Evolutionary conservation across 148 eudicot species (phyloP), one percentile per base, ranked within the genome.

Genomic region (Cornus kousa): DNA sequence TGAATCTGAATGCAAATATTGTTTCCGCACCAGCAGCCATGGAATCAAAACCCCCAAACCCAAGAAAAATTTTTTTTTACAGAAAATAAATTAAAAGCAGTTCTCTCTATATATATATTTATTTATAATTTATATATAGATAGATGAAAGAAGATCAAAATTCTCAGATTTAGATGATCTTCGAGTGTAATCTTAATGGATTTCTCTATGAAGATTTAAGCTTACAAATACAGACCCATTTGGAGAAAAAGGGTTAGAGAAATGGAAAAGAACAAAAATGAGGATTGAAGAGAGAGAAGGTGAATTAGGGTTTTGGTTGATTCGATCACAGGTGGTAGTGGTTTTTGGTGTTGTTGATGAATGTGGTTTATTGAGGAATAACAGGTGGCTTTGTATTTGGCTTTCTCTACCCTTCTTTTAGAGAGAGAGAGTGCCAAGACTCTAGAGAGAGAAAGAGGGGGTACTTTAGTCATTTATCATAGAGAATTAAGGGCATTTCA

Each of bases 21-120:
- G n/a, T n/a, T n/a, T n/a, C 85, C 28, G 78, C 80, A 82, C 78
- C 83, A 33, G 83, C 81, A 37, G 86, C 87, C 86, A 86, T 83
- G 67, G 76, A 73, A 90, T 86, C 74, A 84, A 84, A 82, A 74
- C 71, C 75, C 78, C 64, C 22, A 72, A 68, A 66, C 37, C 67
- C 74, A 67, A 76, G 20, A 43, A 37, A 67, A 33, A 31, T n/a
- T n/a, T n/a, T n/a, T n/a, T 46, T 28, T 5, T 39, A 55, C 20
- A 19, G 48, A 17, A 39, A 33, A 31, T 31, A 68, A n/a, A n/a
- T n/a, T n/a, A 60, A 60, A 60, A 35, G 28, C 50, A 60, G 20
- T 28, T 39, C 32, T 59, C 71, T 33, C 55, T 55, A 62, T 76
- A 39, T 75, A 39, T 71, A 43, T 43, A 9, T 43, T 3, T 43